Conservation (phyloP, 140 eudicot genomes). For the Flaveria floridana region DNA sequence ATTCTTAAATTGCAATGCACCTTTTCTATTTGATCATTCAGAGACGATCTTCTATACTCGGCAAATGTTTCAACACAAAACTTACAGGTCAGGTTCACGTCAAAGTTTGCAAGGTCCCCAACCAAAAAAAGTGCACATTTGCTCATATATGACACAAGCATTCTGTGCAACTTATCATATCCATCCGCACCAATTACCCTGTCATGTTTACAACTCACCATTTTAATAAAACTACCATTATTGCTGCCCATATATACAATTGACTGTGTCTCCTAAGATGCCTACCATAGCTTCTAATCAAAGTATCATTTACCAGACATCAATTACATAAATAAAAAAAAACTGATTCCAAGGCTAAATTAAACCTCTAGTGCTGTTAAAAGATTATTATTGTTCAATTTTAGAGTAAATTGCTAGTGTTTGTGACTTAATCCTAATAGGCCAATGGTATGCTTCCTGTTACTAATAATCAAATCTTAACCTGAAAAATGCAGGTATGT, state of each 20-base stretch:
- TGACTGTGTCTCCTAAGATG: background rate
- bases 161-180: slow-evolving; percentile 53
- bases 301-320: slow-evolving; percentile 4
- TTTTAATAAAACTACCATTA: background rate
- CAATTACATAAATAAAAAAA: background rate
- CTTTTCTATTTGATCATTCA: slow-evolving; percentile 60
- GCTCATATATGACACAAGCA: slow-evolving; percentile 50
- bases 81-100: slow-evolving; percentile 35
- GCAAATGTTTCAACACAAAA: slow-evolving; percentile 49
- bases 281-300: slow-evolving; percentile 22
- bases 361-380: background rate
- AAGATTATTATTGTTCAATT: background rate
- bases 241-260: slow-evolving; percentile 9
- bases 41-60: slow-evolving; percentile 48
- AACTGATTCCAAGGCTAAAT: background rate
- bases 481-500: background rate
- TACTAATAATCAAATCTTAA: background rate
- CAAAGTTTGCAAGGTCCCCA: slow-evolving; percentile 42
- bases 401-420: background rate
- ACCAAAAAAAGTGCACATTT: slow-evolving; percentile 55
- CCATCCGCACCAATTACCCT: slow-evolving; percentile 67
- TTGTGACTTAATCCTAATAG: background rate
- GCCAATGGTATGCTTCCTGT: too few relatives aligned
- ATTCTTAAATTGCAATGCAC: slow-evolving; percentile 35
- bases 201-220: slow-evolving; percentile 24